Percentiles rank a stretch among this genome's conserved stretches.
phyloP scores from a whole-genome alignment of 108 stramenopile species.

The Seminavis robusta region DNA sequence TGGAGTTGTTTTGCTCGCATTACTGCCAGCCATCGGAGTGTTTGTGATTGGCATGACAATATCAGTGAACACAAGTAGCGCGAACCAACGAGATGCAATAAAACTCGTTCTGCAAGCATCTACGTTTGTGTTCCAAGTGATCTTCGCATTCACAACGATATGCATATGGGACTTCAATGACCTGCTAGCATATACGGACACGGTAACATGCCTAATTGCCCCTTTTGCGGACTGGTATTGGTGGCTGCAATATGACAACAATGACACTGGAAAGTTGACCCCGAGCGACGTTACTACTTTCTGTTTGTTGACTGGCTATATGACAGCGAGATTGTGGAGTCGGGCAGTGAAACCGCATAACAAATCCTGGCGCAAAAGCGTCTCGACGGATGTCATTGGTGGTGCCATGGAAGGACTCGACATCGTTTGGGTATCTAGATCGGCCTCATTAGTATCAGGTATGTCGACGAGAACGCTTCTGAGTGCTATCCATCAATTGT shows the following conservation, averaged over 20 bases:
- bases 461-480: too few species aligned
- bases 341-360: slow-evolving; percentile 20
- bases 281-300: too few species aligned
- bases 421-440: slow-evolving; percentile 34
- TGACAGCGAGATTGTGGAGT: slow-evolving; percentile 27
- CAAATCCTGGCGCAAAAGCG: not conserved
- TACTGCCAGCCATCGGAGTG: too few species aligned
- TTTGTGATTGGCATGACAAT: too few species aligned
- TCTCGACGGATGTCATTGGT: too few species aligned
- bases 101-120: slow-evolving; percentile 11
- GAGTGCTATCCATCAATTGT: too few species aligned
- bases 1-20: slow-evolving; percentile 21
- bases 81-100: slow-evolving; percentile 14
- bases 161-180: slow-evolving; percentile 21
- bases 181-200: slow-evolving; percentile 25
- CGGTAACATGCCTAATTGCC: slow-evolving; percentile 7
- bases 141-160: slow-evolving; percentile 13
- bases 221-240: slow-evolving; percentile 27
- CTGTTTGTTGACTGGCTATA: slow-evolving; percentile 24
- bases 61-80: slow-evolving; percentile 32
- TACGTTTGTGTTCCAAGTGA: slow-evolving; percentile 29
- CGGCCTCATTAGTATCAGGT: slow-evolving; percentile 27
- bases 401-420: slow-evolving; percentile 16
- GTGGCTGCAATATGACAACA: slow-evolving; percentile 8
- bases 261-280: not conserved